Percentiles rank a stretch among this genome's conserved stretches.
phyloP scores from a whole-genome alignment of 768 basidiomycete species.

The Lentinus brumalis region DNA sequence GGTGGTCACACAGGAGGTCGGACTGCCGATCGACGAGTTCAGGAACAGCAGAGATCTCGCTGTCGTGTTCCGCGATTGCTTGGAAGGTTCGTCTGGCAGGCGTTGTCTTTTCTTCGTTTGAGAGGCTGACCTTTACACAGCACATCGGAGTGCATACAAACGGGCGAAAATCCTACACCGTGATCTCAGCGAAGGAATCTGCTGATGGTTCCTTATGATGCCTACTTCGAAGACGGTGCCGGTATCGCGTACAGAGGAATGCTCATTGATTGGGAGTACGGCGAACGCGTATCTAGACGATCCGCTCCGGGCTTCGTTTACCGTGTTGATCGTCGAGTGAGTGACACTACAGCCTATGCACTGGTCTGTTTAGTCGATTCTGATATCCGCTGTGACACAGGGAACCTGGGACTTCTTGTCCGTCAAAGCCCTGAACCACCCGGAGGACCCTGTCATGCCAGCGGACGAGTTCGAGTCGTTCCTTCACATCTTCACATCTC shows the following conservation, averaged over 20 bases:
- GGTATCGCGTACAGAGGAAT: not conserved
- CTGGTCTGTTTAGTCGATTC: no score
- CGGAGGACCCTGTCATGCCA: constrained; percentile 1
- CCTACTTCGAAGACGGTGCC: not conserved
- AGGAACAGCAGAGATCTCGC: not conserved
- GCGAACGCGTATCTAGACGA: not conserved
- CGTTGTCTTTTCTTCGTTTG: not conserved
- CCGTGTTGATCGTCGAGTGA: not conserved
- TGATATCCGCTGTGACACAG: not conserved
- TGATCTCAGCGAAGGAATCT: constrained; percentile 13
- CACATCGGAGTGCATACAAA: not conserved
- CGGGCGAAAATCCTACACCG: not conserved
- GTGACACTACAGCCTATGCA: not conserved
- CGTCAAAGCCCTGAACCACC: constrained; percentile 9
- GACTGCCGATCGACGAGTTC: constrained; percentile 1
- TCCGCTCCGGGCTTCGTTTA: not conserved
- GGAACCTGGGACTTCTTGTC: constrained; percentile 27
- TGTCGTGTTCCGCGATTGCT: not conserved
- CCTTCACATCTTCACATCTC: constrained; percentile 13
- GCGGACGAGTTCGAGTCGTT: constrained; percentile 25
- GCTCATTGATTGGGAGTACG: constrained; percentile 9
- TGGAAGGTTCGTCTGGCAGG: not conserved
- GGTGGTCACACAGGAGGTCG: constrained; percentile 5
- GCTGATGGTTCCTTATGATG: not conserved
- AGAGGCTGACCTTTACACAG: not conserved